Evolutionary conservation across 2,329 filamentous ascomycete species (phyloP), one percentile per base, ranked within the genome.

Genomic region (Colletotrichum sp.): DNA sequence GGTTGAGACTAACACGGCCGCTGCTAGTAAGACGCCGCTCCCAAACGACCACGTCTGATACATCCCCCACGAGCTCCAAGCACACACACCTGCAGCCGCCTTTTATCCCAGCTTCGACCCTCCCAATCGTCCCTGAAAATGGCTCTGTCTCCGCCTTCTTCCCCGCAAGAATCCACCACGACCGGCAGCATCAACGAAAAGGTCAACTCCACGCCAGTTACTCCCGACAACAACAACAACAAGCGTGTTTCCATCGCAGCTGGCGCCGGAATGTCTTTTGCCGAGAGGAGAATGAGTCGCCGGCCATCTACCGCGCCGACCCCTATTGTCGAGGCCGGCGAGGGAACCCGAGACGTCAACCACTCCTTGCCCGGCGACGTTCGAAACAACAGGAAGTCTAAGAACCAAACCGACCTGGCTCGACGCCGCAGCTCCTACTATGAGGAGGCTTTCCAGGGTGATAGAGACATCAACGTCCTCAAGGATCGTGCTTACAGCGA

Each of bases 401-500:
- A 81, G 69, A 75, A 82, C 7, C 81, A 82, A 60, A 81, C 80
- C 3, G 83, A 84, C 5, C 74, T 86, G 52, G 80, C 80, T 30
- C 84, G 81, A 78, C 82, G 83, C 76, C 83, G 82, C 77, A 88
- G 85, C 79, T 84, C 84, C 34, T 89, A 87, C 69, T 90, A 88
- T 72, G 87, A 90, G 66, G 85, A 85, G 67, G 83, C 85, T 18
- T 89, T 90, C 75, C 82, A 83, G 28, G 80, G 79, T 55, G 80
- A 81, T 71, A 79, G 81, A 59, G 80, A 81, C 61, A 73, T 80
- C 26, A 85, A 82, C 68, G 80, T 83, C 24, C 81, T 84, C 21
- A 86, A 84, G 76, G 87, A 89, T 67, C 86, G 86, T n/a, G 82
- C 92, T 14, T 85, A 85, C 8, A 86, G 88, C 72, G 89, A 92